Percentiles rank a stretch among this genome's conserved stretches.
phyloP scores from a whole-genome alignment of 192 early-diverging fungal genomes.

The Backusella parvicylindrica region DNA sequence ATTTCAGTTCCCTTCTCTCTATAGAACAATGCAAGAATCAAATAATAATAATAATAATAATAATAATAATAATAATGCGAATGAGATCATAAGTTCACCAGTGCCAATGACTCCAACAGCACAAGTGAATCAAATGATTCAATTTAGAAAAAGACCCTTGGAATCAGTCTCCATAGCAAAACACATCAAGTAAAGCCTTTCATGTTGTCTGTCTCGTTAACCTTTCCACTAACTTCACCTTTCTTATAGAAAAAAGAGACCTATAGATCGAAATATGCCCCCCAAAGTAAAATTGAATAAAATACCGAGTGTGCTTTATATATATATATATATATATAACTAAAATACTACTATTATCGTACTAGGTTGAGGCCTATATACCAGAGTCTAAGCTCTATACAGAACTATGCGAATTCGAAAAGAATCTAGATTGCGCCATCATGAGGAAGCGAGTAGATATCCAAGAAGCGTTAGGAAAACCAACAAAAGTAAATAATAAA shows the following conservation, averaged over 20 bases:
- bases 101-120: neutral
- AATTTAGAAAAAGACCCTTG: slow-evolving; percentile 20
- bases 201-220: neutral
- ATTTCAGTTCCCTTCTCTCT: neutral
- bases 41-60: too few relatives aligned
- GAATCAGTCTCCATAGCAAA: slow-evolving; percentile 18
- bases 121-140: neutral
- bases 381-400: slow-evolving; percentile 90
- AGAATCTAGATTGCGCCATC: slow-evolving; percentile 83
- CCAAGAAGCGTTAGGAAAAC: slow-evolving; percentile 78
- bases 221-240: neutral
- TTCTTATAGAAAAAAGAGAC: slow-evolving; percentile 18
- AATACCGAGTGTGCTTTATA: too few relatives aligned
- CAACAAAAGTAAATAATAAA: slow-evolving; percentile 52
- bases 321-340: too few relatives aligned
- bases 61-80: neutral
- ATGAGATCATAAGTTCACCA: neutral
- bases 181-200: slow-evolving; percentile 16
- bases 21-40: neutral
- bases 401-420: slow-evolving; percentile 86
- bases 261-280: slow-evolving; percentile 24
- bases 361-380: slow-evolving; percentile 83
- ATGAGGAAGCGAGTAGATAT: slow-evolving; percentile 88
- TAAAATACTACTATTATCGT: too few relatives aligned
- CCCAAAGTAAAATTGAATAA: slow-evolving; percentile 16